Conservation (phyloP, 1,139 yeast genomes). For the Candida tropicalis region DNA sequence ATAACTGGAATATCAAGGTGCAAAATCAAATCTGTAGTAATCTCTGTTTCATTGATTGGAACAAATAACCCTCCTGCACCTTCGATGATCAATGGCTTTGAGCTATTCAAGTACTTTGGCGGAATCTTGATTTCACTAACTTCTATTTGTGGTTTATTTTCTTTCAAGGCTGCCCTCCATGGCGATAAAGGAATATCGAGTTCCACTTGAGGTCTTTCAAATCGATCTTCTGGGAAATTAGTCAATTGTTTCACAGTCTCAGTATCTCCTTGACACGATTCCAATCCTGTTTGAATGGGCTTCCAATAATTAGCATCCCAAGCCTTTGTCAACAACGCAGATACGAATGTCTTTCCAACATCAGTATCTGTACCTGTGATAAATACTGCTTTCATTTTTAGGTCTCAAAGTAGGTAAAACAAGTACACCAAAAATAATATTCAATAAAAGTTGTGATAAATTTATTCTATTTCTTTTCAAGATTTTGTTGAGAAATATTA, state of each 20-base stretch:
- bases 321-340: conserved; percentile 1
- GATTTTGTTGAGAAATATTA: neutral
- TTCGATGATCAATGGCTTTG: neutral
- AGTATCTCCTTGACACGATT: conserved; percentile 2
- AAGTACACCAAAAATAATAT: neutral
- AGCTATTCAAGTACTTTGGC: neutral
- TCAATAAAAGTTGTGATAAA: neutral
- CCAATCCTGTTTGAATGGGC: conserved; percentile 1
- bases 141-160: conserved; percentile 1
- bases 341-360: conserved; percentile 2
- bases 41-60: conserved; percentile 3
- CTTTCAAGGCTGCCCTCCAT: neutral
- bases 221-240: conserved; percentile 1
- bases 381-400: conserved; percentile 1
- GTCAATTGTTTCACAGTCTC: neutral
- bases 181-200: conserved; percentile 1
- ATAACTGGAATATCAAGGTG: conserved; percentile 1
- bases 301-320: conserved; percentile 3
- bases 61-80: conserved; percentile 1
- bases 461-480: neutral
- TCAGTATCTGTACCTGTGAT: conserved; percentile 4
- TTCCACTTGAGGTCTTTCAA: conserved; percentile 1
- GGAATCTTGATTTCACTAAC: neutral
- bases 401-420: neutral
- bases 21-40: conserved; percentile 1